These are phyloP conservation scores for Colletotrichum limetticola DNA, from an alignment of 2,329 filamentous ascomycete genomes.

Conservation along the genomic window DNA sequence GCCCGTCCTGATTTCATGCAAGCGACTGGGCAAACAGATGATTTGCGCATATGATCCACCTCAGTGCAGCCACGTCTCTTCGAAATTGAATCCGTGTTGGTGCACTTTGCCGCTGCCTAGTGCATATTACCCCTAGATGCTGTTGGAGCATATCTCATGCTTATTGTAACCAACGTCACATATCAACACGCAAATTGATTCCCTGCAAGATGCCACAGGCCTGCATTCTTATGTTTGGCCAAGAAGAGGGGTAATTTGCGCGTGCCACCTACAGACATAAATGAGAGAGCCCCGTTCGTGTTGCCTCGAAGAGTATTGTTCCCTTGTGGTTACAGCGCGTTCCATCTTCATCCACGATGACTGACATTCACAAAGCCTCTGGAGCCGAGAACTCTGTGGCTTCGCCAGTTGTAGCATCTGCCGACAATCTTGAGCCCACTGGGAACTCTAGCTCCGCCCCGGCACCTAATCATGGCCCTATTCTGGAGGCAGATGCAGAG, in stretches of 20 bases:
- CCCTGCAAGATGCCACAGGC: too few relatives aligned
- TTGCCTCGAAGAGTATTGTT: neutral
- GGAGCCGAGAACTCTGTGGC: neutral
- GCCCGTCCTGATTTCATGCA: too few relatives aligned
- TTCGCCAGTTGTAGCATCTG: neutral
- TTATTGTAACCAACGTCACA: neutral
- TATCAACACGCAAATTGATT: neutral
- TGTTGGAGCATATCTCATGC: neutral
- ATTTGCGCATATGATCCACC: neutral
- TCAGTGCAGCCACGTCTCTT: neutral
- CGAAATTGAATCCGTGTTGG: neutral
- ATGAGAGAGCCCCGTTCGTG: neutral
- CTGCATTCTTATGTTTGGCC: neutral
- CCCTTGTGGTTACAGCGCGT: neutral
- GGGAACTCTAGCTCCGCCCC: neutral
- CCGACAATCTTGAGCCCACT: neutral
- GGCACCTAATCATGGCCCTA: neutral
- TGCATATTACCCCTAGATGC: neutral
- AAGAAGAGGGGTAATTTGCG: neutral
- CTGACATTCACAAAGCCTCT: neutral
- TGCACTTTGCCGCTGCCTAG: neutral
- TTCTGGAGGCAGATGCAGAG: neutral
- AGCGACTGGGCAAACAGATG: neutral
- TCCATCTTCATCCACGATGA: neutral
- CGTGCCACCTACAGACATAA: neutral